Evolutionary conservation across 108 stramenopile genomes (phyloP).

Genomic region (Cyclotella sp.): DNA sequence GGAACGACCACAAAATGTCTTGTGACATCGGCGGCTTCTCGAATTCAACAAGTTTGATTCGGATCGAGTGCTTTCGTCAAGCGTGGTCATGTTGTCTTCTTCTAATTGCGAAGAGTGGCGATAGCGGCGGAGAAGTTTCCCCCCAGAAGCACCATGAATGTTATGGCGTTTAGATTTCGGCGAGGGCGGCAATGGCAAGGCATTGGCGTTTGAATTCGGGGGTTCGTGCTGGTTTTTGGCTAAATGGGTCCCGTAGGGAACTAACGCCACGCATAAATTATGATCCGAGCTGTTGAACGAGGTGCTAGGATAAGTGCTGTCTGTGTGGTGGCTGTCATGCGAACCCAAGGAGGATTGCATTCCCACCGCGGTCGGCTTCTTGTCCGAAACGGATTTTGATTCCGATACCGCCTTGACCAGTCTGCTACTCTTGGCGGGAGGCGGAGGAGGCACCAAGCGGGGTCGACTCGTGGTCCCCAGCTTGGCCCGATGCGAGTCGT

Average conservation of each 20-base stretch:
- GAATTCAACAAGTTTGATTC: not conserved
- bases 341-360: not conserved
- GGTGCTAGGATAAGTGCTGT: constrained; percentile 15
- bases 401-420: not conserved
- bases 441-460: constrained; percentile 1
- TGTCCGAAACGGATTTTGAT: no score
- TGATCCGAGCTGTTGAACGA: constrained; percentile 2
- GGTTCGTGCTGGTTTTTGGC: not conserved
- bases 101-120: not conserved
- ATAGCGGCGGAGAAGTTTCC: not conserved
- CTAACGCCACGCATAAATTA: not conserved
- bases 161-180: not conserved
- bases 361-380: not conserved
- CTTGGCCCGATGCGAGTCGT: not conserved
- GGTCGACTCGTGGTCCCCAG: not conserved
- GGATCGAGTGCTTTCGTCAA: constrained; percentile 1
- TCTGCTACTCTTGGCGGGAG: not conserved
- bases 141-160: not conserved
- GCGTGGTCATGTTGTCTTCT: not conserved
- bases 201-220: not conserved
- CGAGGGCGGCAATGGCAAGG: constrained; percentile 6
- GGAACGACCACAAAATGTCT: not conserved
- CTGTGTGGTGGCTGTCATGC: constrained; percentile 1
- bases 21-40: not conserved
- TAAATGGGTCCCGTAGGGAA: not conserved